Base-by-base conservation (phyloP, 192 early-diverging fungal genomes). In the Podila clonocystis region DNA sequence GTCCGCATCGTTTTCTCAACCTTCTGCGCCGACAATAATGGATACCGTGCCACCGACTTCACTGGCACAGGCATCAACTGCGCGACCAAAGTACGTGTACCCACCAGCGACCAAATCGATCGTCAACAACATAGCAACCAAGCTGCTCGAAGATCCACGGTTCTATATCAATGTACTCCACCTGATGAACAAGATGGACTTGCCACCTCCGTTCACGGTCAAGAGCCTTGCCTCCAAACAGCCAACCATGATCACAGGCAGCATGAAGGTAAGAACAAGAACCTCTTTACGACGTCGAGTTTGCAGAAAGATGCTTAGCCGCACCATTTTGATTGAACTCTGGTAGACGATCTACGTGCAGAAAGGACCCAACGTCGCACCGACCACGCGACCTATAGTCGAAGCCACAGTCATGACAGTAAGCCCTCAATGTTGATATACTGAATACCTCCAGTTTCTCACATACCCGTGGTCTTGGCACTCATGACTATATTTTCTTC, bases 181-280 rank as follows among this genome's bases (percentile, higher is more conserved):
- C 70, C 63, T 90, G 57, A 90, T 90, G 89, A 90, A 90, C 62
- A 90, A 90, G 68, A 85, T 91, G 85, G 89, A 91, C 58, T 62
- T 91, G 20, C 82, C 88, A 4, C 89, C 89, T 13, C 88, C 88
- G 12, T 89, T 89, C 11, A 55, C 52, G 2, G 52, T 55, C 52
- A 55, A 55, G 52, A 55, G 22, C 24, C 52, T 60, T 55, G 52
- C n/a, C 22, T 1, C 52, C 26, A 0, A 45, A 12, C 41, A 45
- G 5, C 52, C 52, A 24, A 22, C 52, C 52, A 26, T 55, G 20
- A 9, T 26, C 17, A 24, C 52, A 26, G 52, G 9, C 6, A 26
- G 20, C 8, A 55, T 55, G 52, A 55, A 24, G 52, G 52, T 55
- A 26, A 45, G 4, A 45, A 45, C 41, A 45, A 45, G 8, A 0